Evolutionary conservation across 2,329 filamentous ascomycete species (phyloP), one percentile per base, ranked within the genome.

Genomic region (Arthrobotrys megalospora): DNA sequence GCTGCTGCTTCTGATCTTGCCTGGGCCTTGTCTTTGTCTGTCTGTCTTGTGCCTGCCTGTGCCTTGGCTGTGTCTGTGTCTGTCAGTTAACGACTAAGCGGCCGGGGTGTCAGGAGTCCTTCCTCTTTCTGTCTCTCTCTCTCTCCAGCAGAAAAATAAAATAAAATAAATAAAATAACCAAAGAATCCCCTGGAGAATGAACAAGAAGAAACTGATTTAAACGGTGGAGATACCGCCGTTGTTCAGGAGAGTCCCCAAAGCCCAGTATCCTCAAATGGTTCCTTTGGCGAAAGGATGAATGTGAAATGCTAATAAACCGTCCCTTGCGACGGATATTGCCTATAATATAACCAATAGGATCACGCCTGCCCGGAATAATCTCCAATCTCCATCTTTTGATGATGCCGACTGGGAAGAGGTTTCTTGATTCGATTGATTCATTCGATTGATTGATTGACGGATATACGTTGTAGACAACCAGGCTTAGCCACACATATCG

Each of bases 241-340:
- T 28, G 24, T 28, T 28, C 24, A 28, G 24, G 24, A 28, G 24
- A 28, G 24, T 28, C 24, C 24, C 5, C 24, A 7, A 58, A n/a
- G 34, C 7, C 6, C 12, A 58, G 8, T 14, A 11, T 32, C 14
- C 28, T 10, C 8, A 47, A 10, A 65, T 50, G 32, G 14, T 28
- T 60, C 55, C 55, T 60, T 28, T 28, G 21, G 34, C 55, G 55
- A 60, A 28, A 24, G 55, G 55, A 60, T 43, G 55, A 60, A 19
- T 52, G 47, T 14, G 3, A 36, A 34, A 53, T 34, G 14, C 5
- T 16, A 53, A 53, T 16, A 53, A 53, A 45, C 43, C n/a, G 24
- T 47, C 62, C 43, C 32, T 21, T 48, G n/a, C 43, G 55, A 62
- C 58, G 43, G 38, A 50, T 65, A 65, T 65, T 50, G 43, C 43